Base-by-base conservation (phyloP, 371 early-diverging fungal species). In the Syncephalis fuscata region DNA sequence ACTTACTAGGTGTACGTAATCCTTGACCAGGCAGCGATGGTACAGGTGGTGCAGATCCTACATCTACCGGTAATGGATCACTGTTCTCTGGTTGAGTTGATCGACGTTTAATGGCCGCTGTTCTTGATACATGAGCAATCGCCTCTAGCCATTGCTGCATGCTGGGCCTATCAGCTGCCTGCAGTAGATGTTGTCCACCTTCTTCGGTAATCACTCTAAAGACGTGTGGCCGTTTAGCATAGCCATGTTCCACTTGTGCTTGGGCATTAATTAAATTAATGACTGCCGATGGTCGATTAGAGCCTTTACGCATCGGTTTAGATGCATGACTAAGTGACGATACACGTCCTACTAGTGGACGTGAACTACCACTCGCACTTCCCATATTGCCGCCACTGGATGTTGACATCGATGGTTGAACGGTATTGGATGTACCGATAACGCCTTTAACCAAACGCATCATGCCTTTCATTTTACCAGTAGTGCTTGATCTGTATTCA, bases 191-290 rank as follows among this genome's bases (percentile, higher is more conserved):
- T 61, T 85, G 82, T 0, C 77, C 82, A 9, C 86, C 87, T 64
- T 87, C 87, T 52, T 87, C 87, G 8, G 82, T 86, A 17, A 83
- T 75, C 46, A 87, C 65, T 39, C 83, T 78, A 55, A 87, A 83
- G 11, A 87, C 86, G 61, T 61, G 78, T 44, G 82, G 81, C 15
- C 84, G 72, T 49, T 81, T 81, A 0, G 76, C 69, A 40, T 80
- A 76, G 0, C 71, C 71, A 43, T 77, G 73, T 16, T 81, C 84
- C 3, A 80, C 70, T 2, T 77, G 72, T 3, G 76, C 75, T 4
- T 17, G 11, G 1, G 83, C 68, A 60, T 83, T 81, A 57, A 86
- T 82, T 37, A 86, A 62, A 48, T 81, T 86, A 61, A 86, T 78
- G 24, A 83, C 85, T 3, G 75, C 70, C 0, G 80, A 79, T 0